Evolutionary conservation across 768 basidiomycete species (phyloP).

Genomic region (Panaeolus papilionaceus): DNA sequence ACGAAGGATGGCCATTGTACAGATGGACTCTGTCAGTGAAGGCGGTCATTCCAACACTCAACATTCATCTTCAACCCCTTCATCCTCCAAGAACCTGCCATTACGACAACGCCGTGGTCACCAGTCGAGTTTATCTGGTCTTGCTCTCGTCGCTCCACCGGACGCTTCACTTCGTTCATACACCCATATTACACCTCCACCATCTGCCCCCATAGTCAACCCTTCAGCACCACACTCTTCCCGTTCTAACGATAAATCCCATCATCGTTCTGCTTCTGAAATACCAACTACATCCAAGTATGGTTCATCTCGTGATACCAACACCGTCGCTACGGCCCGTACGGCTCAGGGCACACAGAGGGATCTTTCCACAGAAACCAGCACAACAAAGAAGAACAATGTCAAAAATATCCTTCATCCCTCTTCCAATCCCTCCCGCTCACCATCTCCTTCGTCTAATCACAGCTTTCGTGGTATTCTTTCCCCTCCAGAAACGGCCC

Average conservation of each 20-base stretch:
- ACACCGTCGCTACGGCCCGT: conserved; percentile 31
- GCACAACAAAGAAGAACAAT: conserved; percentile 24
- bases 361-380: conserved; percentile 23
- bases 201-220: conserved; percentile 46
- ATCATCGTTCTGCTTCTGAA: conserved; percentile 59
- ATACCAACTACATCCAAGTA: conserved; percentile 34
- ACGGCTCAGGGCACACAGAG: conserved; percentile 25
- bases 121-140: conserved; percentile 49
- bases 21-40: conserved; percentile 53
- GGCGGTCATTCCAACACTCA: conserved; percentile 27
- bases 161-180: conserved; percentile 64
- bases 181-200: conserved; percentile 58
- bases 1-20: conserved; percentile 69
- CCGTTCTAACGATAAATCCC: conserved; percentile 32
- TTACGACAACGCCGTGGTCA: conserved; percentile 48
- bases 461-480: conserved; percentile 22
- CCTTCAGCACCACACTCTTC: neutral
- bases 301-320: conserved; percentile 40
- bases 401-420: conserved; percentile 19
- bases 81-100: conserved; percentile 34
- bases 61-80: conserved; percentile 23
- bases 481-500: conserved; percentile 23
- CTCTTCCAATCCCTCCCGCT: conserved; percentile 26
- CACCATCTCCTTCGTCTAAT: conserved; percentile 30
- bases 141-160: conserved; percentile 76